Percentiles rank a stretch among this genome's conserved stretches.
phyloP scores from a whole-genome alignment of 495 filamentous ascomycete species.

The Tuber borchii region DNA sequence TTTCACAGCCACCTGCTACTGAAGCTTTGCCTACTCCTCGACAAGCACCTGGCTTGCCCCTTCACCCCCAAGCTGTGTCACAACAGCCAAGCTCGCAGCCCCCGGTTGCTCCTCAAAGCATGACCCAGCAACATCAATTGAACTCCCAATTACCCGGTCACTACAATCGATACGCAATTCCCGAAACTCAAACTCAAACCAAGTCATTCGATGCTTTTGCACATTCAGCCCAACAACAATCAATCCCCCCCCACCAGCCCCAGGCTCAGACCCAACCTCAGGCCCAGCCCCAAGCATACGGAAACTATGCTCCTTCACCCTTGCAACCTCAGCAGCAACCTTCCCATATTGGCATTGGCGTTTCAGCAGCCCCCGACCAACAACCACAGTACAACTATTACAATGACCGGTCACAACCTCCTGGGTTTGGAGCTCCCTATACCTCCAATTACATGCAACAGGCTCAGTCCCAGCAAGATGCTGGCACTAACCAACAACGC shows the following conservation, averaged over 20 bases:
- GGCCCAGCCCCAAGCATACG: slow-evolving; percentile 57
- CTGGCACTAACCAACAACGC: slow-evolving; percentile 60
- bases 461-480: slow-evolving; percentile 63
- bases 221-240: slow-evolving; percentile 60
- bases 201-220: slow-evolving; percentile 90
- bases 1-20: slow-evolving; percentile 51
- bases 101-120: slow-evolving; percentile 48
- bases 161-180: slow-evolving; percentile 65
- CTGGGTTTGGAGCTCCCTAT: slow-evolving; percentile 54
- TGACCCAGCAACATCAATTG: slow-evolving; percentile 44
- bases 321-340: slow-evolving; percentile 85
- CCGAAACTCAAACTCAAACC: slow-evolving; percentile 55
- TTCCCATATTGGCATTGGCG: slow-evolving; percentile 50
- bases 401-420: slow-evolving; percentile 41
- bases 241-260: slow-evolving; percentile 51
- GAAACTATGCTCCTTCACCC: slow-evolving; percentile 67
- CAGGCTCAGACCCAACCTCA: slow-evolving; percentile 54
- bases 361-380: slow-evolving; percentile 56
- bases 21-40: slow-evolving; percentile 61
- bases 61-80: slow-evolving; percentile 52
- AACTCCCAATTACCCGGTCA: slow-evolving; percentile 45
- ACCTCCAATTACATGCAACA: slow-evolving; percentile 56
- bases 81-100: slow-evolving; percentile 42
- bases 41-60: slow-evolving; percentile 61
- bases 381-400: slow-evolving; percentile 75